These are phyloP conservation scores for Trichoderma sp. DNA, from an alignment of 2,329 filamentous ascomycete species.

Conservation along the genomic window DNA sequence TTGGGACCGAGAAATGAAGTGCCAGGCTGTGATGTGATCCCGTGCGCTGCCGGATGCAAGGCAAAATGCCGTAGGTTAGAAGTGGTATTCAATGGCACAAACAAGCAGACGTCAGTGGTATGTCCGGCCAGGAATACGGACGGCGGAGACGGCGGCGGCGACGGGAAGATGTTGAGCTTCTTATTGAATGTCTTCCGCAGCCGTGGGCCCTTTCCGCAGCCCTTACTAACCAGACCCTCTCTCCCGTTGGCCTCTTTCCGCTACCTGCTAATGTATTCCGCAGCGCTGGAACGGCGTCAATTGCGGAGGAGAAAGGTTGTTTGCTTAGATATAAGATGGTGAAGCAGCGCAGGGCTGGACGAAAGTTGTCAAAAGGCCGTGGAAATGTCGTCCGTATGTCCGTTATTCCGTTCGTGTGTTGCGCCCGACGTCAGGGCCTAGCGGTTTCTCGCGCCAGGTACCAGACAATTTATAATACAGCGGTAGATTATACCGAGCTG, in stretches of 20 bases:
- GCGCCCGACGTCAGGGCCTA: not conserved
- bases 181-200: slow-evolving; percentile 4
- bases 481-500: not conserved
- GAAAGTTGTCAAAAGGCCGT: not conserved
- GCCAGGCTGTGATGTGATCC: not conserved
- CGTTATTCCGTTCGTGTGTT: slow-evolving; percentile 11
- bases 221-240: not conserved
- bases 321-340: not conserved
- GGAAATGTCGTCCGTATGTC: slow-evolving; percentile 12
- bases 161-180: not conserved
- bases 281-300: not conserved
- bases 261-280: not conserved
- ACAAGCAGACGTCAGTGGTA: not conserved
- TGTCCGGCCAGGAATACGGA: not conserved
- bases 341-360: not conserved
- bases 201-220: not conserved
- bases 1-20: slow-evolving; percentile 4
- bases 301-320: slow-evolving; percentile 9
- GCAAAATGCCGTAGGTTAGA: not conserved
- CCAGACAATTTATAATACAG: slow-evolving; percentile 11
- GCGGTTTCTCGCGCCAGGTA: slow-evolving; percentile 5
- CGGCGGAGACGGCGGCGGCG: slow-evolving; percentile 8
- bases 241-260: not conserved
- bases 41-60: not conserved
- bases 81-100: not conserved